These are phyloP conservation scores for Parafenestella ontariensis DNA, from an alignment of 2,329 filamentous ascomycete genomes.

Conservation along the genomic window DNA sequence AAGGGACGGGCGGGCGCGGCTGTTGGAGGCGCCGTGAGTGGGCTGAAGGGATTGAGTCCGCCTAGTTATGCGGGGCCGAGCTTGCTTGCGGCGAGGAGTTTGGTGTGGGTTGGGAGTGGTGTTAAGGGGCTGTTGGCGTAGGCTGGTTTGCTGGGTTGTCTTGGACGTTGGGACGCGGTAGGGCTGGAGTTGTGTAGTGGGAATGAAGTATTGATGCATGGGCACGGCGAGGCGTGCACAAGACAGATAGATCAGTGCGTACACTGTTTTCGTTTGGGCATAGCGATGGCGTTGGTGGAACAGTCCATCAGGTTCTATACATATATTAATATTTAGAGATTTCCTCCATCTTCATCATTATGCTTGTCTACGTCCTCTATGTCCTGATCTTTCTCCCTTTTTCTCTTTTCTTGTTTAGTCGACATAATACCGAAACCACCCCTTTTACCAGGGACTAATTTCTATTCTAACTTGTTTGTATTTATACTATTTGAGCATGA, in stretches of 20 bases:
- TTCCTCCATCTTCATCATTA: too few relatives aligned
- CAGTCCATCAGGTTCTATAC: neutral
- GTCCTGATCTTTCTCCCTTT: too few relatives aligned
- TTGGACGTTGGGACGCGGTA: neutral
- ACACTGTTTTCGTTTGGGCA: neutral
- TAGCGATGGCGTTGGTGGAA: neutral
- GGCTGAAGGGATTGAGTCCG: conserved; percentile 14
- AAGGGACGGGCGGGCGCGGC: conserved; percentile 30
- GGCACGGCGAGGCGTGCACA: too few relatives aligned
- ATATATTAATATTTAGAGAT: neutral
- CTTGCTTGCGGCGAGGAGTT: conserved; percentile 29
- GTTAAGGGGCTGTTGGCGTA: conserved; percentile 23
- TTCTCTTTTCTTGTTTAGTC: too few relatives aligned
- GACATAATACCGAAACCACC: too few relatives aligned
- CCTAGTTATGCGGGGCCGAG: conserved; percentile 37
- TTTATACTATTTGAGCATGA: too few relatives aligned
- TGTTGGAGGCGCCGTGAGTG: conserved; percentile 5
- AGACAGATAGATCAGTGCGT: neutral
- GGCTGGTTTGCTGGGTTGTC: neutral
- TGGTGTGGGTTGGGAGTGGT: conserved; percentile 34
- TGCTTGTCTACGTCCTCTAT: too few relatives aligned
- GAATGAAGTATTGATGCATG: too few relatives aligned
- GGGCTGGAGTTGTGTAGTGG: neutral
- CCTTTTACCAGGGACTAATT: too few relatives aligned
- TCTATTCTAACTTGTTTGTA: too few relatives aligned